phyloP scores from a whole-genome alignment of 495 filamentous ascomycete genomes.

The Astrothelium macrocarpum region DNA sequence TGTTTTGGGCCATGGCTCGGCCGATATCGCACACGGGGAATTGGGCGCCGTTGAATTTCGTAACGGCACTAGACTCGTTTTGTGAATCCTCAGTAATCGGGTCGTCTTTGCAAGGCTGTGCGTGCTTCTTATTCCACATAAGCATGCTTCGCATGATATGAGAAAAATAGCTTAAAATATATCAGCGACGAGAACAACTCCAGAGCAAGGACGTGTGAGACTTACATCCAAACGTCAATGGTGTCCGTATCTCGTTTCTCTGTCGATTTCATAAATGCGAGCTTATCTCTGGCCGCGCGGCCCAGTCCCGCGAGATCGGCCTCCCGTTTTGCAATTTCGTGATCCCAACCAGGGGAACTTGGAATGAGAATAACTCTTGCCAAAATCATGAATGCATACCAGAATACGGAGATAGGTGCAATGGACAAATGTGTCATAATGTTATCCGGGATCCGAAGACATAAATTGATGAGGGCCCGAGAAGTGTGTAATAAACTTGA shows the following conservation, averaged over 20 bases:
- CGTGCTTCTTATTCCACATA: slow-evolving; percentile 2
- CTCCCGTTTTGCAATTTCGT: neutral
- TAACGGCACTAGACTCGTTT: neutral
- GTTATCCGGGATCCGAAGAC: neutral
- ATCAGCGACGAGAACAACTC: neutral
- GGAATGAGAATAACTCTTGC: neutral
- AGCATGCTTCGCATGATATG: slow-evolving; percentile 3
- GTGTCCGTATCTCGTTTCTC: neutral
- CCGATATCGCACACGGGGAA: neutral
- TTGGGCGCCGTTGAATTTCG: neutral
- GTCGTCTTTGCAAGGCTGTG: neutral
- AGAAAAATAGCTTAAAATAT: neutral
- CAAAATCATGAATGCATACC: neutral
- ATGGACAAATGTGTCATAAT: neutral
- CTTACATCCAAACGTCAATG: neutral
- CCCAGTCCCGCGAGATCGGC: neutral
- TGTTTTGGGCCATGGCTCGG: neutral
- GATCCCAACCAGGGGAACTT: neutral
- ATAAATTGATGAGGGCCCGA: neutral
- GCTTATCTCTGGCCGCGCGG: neutral
- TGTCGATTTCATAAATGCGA: neutral
- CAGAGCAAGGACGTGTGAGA: neutral
- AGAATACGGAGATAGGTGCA: neutral
- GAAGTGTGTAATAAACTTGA: neutral
- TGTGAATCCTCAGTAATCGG: neutral